Percentiles rank a stretch among this genome's conserved stretches.
phyloP scores from a whole-genome alignment of 2,329 filamentous ascomycete genomes.

The Rhynchosporium secalis region DNA sequence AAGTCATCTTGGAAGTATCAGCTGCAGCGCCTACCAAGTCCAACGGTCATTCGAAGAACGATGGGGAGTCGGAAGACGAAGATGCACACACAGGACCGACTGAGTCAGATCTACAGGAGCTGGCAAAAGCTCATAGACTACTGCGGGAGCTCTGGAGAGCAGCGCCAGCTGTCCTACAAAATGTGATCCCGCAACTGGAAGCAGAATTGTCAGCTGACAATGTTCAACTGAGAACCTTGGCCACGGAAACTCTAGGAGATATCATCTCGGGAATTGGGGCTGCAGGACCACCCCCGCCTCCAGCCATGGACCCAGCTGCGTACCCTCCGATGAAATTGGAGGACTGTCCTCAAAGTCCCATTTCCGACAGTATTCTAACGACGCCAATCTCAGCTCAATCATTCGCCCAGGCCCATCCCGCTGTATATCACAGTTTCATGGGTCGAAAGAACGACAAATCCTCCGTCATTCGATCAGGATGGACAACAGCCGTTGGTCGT shows the following conservation, averaged over 20 bases:
- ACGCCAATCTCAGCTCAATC: slow-evolving; percentile 85
- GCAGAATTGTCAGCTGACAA: slow-evolving; percentile 91
- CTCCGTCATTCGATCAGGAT: slow-evolving; percentile 76
- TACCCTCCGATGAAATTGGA: slow-evolving; percentile 75
- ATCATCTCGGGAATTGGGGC: slow-evolving; percentile 93
- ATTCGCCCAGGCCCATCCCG: slow-evolving; percentile 78
- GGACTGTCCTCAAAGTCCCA: slow-evolving; percentile 54
- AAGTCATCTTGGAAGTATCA: slow-evolving; percentile 83
- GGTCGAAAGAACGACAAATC: slow-evolving; percentile 86
- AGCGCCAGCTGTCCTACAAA: slow-evolving; percentile 81
- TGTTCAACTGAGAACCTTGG: slow-evolving; percentile 78
- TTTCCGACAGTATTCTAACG: slow-evolving; percentile 65
- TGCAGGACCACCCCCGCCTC: slow-evolving; percentile 75
- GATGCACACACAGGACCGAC: slow-evolving; percentile 62
- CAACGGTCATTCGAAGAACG: slow-evolving; percentile 54
- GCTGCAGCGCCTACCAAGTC: slow-evolving; percentile 51
- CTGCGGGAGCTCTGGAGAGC: slow-evolving; percentile 93
- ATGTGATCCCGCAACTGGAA: slow-evolving; percentile 91
- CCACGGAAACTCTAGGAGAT: slow-evolving; percentile 91
- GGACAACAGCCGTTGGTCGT: slow-evolving; percentile 80
- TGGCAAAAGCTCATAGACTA: slow-evolving; percentile 84
- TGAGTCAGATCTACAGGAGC: slow-evolving; percentile 81
- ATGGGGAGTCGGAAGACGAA: slow-evolving; percentile 65
- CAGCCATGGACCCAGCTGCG: slow-evolving; percentile 73
- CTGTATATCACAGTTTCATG: slow-evolving; percentile 81